phyloP scores from a whole-genome alignment of 2,329 filamentous ascomycete genomes.

The Aschersonia sp. region DNA sequence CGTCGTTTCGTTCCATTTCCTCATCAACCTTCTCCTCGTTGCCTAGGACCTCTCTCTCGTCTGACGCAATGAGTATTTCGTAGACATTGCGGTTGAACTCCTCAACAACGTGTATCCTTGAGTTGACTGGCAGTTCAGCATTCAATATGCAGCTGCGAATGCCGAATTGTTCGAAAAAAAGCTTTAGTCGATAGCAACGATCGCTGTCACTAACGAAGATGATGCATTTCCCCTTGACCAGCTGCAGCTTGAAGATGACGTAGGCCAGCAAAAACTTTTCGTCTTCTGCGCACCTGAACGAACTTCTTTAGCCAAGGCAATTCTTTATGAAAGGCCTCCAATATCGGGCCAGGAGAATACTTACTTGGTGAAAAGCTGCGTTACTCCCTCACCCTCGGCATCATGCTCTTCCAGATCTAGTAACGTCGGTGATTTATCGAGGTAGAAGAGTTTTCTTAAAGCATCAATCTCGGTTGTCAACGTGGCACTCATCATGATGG shows the following conservation, averaged over 20 bases:
- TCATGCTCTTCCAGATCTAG: slow-evolving; percentile 76
- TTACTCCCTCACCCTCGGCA: slow-evolving; percentile 60
- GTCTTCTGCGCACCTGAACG: slow-evolving; percentile 67
- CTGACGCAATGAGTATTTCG: slow-evolving; percentile 93
- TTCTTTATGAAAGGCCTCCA: background rate
- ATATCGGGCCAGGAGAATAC: slow-evolving; percentile 7
- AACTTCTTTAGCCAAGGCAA: slow-evolving; percentile 5
- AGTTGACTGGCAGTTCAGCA: slow-evolving; percentile 87
- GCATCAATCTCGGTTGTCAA: slow-evolving; percentile 77
- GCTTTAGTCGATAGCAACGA: slow-evolving; percentile 75
- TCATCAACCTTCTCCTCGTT: slow-evolving; percentile 34
- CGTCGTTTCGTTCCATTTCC: slow-evolving; percentile 21
- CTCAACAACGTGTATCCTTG: slow-evolving; percentile 83
- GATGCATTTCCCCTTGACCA: slow-evolving; percentile 81
- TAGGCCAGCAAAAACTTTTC: slow-evolving; percentile 92
- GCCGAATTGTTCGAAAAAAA: slow-evolving; percentile 94
- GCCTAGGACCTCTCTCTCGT: slow-evolving; percentile 76
- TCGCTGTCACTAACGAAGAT: slow-evolving; percentile 71
- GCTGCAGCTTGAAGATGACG: slow-evolving; percentile 86
- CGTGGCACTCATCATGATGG: slow-evolving; percentile 87
- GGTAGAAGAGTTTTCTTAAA: slow-evolving; percentile 73
- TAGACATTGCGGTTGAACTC: slow-evolving; percentile 96
- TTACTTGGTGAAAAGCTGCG: slow-evolving; percentile 75
- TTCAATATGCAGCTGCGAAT: slow-evolving; percentile 90
- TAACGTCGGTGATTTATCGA: slow-evolving; percentile 50